Percentiles rank a stretch among this genome's conserved stretches.
Evolutionary conservation across 2,329 filamentous ascomycete genomes (phyloP).

Genomic region (Xylariaceae sp.): DNA sequence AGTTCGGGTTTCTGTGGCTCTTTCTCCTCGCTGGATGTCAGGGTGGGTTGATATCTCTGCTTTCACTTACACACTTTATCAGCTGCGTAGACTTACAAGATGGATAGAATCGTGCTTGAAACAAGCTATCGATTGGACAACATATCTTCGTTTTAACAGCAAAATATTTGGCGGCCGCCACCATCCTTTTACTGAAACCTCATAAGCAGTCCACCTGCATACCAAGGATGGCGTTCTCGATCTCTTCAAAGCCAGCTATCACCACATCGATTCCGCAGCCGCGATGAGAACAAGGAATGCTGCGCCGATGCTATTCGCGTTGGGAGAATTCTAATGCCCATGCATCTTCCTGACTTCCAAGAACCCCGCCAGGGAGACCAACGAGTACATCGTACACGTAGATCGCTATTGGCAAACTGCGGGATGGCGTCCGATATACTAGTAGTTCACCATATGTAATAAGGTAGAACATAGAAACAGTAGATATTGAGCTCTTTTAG

Average conservation of each 20-base stretch:
- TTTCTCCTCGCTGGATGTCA: no score
- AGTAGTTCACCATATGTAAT: no score
- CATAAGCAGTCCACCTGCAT: slow-evolving; percentile 33
- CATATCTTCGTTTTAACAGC: no score
- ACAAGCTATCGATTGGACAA: no score
- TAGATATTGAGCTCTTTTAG: slow-evolving; percentile 45
- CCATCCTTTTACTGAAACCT: slow-evolving; percentile 7
- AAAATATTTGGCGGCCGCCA: no score
- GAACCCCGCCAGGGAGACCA: slow-evolving; percentile 60
- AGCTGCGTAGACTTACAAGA: no score
- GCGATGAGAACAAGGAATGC: slow-evolving; percentile 51
- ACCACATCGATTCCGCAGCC: slow-evolving; percentile 55
- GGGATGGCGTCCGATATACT: no score
- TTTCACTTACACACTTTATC: no score
- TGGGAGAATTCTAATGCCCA: slow-evolving; percentile 42
- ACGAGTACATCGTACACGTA: slow-evolving; percentile 62
- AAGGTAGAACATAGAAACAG: slow-evolving; percentile 72
- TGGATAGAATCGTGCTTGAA: no score
- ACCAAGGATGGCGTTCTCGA: slow-evolving; percentile 41
- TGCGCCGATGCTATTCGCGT: slow-evolving; percentile 44
- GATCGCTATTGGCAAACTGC: no score
- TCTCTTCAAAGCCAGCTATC: slow-evolving; percentile 51
- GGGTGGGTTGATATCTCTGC: no score
- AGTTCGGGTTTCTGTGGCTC: no score
- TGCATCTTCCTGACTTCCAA: slow-evolving; percentile 58